Conservation (phyloP, 2,329 filamentous ascomycete genomes). For the Pestalotiopsis sp. region DNA sequence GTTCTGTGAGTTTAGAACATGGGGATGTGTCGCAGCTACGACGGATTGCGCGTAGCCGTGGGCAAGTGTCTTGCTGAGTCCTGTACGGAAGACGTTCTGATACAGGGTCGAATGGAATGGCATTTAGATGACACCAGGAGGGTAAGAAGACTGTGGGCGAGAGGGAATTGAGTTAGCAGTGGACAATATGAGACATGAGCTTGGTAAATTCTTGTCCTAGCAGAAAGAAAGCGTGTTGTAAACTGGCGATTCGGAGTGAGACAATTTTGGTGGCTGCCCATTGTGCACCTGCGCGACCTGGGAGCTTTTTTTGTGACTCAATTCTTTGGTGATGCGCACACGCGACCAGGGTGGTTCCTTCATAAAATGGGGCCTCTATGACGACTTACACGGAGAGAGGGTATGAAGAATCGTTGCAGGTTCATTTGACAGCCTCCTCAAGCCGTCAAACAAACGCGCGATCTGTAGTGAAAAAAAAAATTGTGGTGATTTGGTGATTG, state of each 20-base stretch:
- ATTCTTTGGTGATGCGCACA: constrained; percentile 1
- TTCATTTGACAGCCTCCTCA: constrained; percentile 89
- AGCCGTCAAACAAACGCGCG: constrained; percentile 94
- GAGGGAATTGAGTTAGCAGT: constrained; percentile 24
- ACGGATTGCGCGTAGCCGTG: constrained; percentile 98
- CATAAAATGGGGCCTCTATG: constrained; percentile 1
- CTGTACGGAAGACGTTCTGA: constrained; percentile 90
- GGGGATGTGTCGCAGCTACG: constrained; percentile 86
- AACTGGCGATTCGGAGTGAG: background rate
- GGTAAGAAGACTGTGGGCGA: constrained; percentile 52
- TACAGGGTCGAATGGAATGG: constrained; percentile 71
- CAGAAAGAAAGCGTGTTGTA: background rate
- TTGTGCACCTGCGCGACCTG: background rate
- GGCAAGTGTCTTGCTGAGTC: constrained; percentile 94
- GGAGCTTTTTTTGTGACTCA: background rate
- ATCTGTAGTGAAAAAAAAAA: constrained; percentile 29
- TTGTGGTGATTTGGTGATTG: constrained; percentile 7
- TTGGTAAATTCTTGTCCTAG: background rate
- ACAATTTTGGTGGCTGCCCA: background rate
- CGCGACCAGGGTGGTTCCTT: background rate
- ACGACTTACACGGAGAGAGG: constrained; percentile 65
- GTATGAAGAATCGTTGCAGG: constrained; percentile 74
- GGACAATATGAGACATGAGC: background rate
- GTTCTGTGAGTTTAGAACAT: constrained; percentile 75
- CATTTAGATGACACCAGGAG: constrained; percentile 85